Conservation (phyloP, 805 yeast genomes). For the Metschnikowia dekortorum region DNA sequence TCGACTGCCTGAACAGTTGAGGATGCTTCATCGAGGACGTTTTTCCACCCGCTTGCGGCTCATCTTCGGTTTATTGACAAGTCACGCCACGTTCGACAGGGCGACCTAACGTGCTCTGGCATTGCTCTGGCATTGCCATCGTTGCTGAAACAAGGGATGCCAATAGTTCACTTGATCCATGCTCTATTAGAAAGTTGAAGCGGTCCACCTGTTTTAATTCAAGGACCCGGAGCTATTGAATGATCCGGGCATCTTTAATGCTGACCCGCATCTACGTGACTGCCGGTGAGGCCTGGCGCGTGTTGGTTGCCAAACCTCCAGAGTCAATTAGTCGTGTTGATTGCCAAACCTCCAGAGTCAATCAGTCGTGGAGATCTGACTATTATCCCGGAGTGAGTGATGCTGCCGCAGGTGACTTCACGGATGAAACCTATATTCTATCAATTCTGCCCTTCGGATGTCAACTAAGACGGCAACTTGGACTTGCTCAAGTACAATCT, state of each 20-base stretch:
- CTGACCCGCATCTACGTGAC: constrained; percentile 73
- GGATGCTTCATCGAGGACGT: constrained; percentile 71
- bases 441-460: too few relatives aligned
- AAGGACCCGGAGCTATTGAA: constrained; percentile 35
- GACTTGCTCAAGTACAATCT: constrained; percentile 89
- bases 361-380: constrained; percentile 66
- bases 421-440: too few relatives aligned
- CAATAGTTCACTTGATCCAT: constrained; percentile 55
- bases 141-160: constrained; percentile 78
- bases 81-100: constrained; percentile 73
- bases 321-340: constrained; percentile 60
- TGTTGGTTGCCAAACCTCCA: constrained; percentile 71
- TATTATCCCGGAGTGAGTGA: constrained; percentile 48
- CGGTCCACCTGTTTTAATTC: constrained; percentile 44
- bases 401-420: too few relatives aligned
- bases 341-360: constrained; percentile 37
- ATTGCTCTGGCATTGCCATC: constrained; percentile 25
- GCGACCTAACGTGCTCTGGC: constrained; percentile 82
- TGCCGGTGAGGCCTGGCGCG: constrained; percentile 96
- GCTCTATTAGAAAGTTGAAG: constrained; percentile 66
- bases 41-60: constrained; percentile 62
- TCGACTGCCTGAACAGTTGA: constrained; percentile 72
- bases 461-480: constrained; percentile 68
- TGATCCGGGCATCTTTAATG: constrained; percentile 64
- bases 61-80: constrained; percentile 55